Evolutionary conservation across 176 grass and related monocot genomes (phyloP), one percentile per base, ranked within the genome.

Genomic region (Eragrostis curvula): DNA sequence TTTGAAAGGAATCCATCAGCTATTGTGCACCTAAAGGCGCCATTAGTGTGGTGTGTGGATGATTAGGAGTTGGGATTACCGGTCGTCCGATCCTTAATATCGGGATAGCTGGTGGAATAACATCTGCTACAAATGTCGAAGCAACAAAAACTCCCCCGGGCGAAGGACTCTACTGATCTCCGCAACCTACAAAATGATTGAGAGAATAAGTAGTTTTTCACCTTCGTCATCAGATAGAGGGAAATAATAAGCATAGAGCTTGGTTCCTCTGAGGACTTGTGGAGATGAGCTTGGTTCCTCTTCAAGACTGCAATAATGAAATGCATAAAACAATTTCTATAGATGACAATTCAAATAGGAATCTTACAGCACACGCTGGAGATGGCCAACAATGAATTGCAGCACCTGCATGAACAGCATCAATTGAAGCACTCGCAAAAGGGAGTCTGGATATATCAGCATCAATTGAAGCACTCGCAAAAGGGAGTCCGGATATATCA

Each of bases 371-470:
- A 71, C 74, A 79, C 80, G 91, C 75, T 67, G 94, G 94, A 52
- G 91, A 97, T 79, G 94, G 91, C 94, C 94, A 97, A 77, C 94
- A 94, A 90, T 97, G 94, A 66, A 97, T 70, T 66, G 94, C 94
- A 76, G 94, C 94, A 84, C 85, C 94, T 86, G 94, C 94, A 88
- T 97, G 94, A 29, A 97, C 75, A 84, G 89, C 91, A 87, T 97
- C 91, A 60, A 97, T 88, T 45, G 94, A 97, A 74, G 72, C 85
- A 57, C 68, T 88, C 57, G 74, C 32, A 65, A 97, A 90, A 63
- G 94, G 94, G 17, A 97, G 88, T 32, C 94, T 84, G 39, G 91
- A 94, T 86, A 97, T 94, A n/a, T n/a, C n/a, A n/a, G n/a, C n/a
- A n/a, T n/a, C n/a, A n/a, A n/a, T n/a, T n/a, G n/a, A n/a, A n/a